A percentile compares a stretch with the other conserved stretches of the same genome.
Evolutionary conservation across 73 alveolate genomes (phyloP).

Genomic region (Paramecium primaurelia): DNA sequence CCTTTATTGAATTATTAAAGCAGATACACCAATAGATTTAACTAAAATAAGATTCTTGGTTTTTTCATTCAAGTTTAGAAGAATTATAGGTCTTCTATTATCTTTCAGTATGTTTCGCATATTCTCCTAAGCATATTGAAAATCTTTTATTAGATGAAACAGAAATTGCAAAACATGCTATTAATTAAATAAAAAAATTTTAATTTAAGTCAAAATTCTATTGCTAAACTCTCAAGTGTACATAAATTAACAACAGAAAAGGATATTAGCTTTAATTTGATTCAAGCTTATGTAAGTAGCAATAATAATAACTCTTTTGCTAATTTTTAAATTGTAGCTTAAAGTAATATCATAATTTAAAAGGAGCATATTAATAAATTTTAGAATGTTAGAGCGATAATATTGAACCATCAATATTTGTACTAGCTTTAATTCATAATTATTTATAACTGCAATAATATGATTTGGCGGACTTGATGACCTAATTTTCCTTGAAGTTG

Average conservation of each 20-base stretch:
- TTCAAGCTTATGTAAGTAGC: not conserved
- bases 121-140: not conserved
- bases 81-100: not conserved
- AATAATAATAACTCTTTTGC: not conserved
- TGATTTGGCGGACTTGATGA: not conserved
- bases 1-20: not conserved
- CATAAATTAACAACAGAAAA: not conserved
- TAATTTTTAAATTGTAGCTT: not conserved
- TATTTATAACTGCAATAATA: not conserved
- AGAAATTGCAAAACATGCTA: not conserved
- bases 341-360: not conserved
- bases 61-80: not conserved
- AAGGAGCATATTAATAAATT: not conserved
- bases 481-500: not conserved
- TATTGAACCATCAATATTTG: not conserved
- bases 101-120: not conserved
- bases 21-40: not conserved
- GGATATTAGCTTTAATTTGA: not conserved
- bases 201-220: not conserved
- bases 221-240: not conserved
- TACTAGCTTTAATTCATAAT: not conserved
- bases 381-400: not conserved
- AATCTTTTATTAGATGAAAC: not conserved
- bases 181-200: not conserved
- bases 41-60: not conserved